Conservation (phyloP, 768 basidiomycete genomes). For the Kwoniella newhampshirensis region DNA sequence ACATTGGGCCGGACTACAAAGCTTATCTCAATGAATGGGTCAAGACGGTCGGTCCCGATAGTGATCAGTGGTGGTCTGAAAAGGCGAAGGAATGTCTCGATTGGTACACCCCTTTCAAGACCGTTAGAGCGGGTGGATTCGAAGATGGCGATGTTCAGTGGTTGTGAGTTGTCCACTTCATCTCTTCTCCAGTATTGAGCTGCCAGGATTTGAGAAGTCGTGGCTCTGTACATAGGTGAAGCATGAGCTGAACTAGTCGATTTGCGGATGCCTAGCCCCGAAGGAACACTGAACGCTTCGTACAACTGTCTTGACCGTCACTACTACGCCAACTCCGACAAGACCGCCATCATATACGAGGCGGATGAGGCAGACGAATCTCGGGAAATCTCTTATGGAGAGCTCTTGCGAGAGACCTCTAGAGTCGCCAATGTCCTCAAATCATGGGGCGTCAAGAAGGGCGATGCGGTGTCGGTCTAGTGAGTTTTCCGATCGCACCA, state of each 20-base stretch:
- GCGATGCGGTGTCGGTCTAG: constrained; percentile 61
- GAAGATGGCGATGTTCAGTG: constrained; percentile 82
- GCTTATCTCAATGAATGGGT: constrained; percentile 69
- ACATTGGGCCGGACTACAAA: constrained; percentile 75
- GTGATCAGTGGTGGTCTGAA: constrained; percentile 85
- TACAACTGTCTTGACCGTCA: constrained; percentile 98
- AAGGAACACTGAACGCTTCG: constrained; percentile 84
- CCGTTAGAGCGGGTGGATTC: constrained; percentile 79
- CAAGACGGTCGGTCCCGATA: constrained; percentile 70
- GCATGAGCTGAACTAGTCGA: too few species aligned
- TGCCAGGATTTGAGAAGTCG: not conserved
- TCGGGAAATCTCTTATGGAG: constrained; percentile 70
- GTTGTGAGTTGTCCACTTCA: constrained; percentile 59
- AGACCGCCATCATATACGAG: constrained; percentile 95
- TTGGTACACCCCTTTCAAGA: constrained; percentile 88
- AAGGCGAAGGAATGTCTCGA: constrained; percentile 71
- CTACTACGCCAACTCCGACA: constrained; percentile 83
- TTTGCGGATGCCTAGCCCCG: constrained; percentile 60
- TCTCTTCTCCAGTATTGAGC: not conserved
- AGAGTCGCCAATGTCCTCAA: constrained; percentile 88
- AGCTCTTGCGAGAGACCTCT: constrained; percentile 88
- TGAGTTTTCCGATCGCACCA: constrained; percentile 13
- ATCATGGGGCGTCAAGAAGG: constrained; percentile 84
- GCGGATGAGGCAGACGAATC: constrained; percentile 89
- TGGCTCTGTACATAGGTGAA: too few species aligned